phyloP scores from a whole-genome alignment of 768 basidiomycete genomes.

The Mycena leptocephala region DNA sequence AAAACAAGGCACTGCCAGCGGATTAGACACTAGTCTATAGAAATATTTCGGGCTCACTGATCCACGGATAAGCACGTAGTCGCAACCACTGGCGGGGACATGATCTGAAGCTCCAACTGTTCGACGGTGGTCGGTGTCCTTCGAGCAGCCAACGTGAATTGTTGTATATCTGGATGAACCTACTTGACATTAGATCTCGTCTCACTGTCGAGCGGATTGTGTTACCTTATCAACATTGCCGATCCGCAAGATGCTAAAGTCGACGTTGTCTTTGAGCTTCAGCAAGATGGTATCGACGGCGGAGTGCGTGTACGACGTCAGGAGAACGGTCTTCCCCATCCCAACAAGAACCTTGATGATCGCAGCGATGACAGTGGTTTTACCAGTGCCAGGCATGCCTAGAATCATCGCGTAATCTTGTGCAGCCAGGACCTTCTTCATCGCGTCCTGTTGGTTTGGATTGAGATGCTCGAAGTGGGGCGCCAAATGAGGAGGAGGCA shows the following conservation, averaged over 20 bases:
- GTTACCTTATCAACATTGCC: conserved; percentile 94
- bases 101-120: conserved; percentile 86
- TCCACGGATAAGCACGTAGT: conserved; percentile 96
- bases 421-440: conserved; percentile 83
- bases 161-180: conserved; percentile 88
- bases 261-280: conserved; percentile 77
- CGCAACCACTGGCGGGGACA: conserved; percentile 94
- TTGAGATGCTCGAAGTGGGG: conserved; percentile 69
- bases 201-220: background rate
- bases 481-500: conserved; percentile 41
- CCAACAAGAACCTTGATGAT: conserved; percentile 86
- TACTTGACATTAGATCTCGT: conserved; percentile 47
- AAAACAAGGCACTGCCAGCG: conserved; percentile 81
- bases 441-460: conserved; percentile 78
- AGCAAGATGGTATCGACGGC: conserved; percentile 97
- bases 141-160: conserved; percentile 77
- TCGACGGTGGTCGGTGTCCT: conserved; percentile 78
- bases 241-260: conserved; percentile 85
- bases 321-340: conserved; percentile 88
- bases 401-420: conserved; percentile 93
- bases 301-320: conserved; percentile 97
- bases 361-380: conserved; percentile 95
- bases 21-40: background rate
- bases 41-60: conserved; percentile 75
- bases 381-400: conserved; percentile 99